Conservation (phyloP, 495 filamentous ascomycete species). For the Chaetomium tenue region DNA sequence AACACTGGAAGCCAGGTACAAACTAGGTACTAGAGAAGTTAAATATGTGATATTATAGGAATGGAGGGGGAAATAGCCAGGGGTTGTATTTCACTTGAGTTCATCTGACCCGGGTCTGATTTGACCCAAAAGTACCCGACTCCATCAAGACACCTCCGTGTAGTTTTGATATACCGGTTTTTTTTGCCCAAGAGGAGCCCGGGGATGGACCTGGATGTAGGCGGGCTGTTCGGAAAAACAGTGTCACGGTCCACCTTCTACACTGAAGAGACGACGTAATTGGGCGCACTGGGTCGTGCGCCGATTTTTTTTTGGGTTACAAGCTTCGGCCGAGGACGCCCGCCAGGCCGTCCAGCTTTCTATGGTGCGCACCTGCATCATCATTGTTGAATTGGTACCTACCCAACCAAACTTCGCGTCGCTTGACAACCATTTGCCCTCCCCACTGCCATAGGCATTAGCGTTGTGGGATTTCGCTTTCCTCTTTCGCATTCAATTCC, state of each 20-base stretch:
- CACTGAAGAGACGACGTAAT: constrained; percentile 18
- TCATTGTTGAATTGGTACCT: background rate
- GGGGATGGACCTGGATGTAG: no score
- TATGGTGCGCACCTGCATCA: constrained; percentile 13
- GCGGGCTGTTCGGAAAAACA: constrained; percentile 20
- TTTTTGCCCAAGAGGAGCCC: no score
- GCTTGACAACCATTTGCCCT: background rate
- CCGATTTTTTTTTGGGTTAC: constrained; percentile 23
- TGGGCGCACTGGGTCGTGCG: constrained; percentile 13
- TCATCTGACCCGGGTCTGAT: no score
- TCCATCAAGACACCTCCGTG: no score
- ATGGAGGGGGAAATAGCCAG: no score
- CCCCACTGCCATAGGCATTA: background rate
- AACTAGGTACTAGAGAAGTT: no score
- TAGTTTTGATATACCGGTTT: no score
- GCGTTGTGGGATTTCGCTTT: background rate
- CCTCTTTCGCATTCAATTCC: constrained; percentile 4
- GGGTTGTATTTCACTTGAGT: no score
- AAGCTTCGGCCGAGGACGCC: constrained; percentile 23
- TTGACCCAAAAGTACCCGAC: no score
- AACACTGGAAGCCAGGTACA: no score
- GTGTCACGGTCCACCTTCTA: background rate
- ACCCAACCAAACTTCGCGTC: constrained; percentile 3
- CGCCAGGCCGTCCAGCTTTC: constrained; percentile 8
- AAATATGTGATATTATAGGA: no score